phyloP scores from a whole-genome alignment of 352 stramenopile species.

The Pilasporangium apinafurcum region DNA sequence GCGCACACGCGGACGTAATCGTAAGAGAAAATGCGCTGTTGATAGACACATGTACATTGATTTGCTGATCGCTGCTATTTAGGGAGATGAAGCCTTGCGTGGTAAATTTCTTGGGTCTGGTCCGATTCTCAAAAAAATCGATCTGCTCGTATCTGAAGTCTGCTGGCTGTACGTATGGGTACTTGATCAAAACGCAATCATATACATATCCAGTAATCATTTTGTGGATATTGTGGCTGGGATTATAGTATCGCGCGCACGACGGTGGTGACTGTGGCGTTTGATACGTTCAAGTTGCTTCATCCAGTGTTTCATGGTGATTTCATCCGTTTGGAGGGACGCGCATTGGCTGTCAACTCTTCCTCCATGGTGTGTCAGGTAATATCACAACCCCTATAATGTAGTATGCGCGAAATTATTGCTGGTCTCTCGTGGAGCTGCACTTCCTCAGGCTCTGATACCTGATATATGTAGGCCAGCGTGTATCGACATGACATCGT shows the following conservation, averaged over 20 bases:
- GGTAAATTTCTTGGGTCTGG: conserved; percentile 42
- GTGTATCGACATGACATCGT: conserved; percentile 30
- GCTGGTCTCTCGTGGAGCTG: no score
- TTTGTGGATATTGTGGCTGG: neutral
- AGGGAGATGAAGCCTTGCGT: conserved; percentile 41
- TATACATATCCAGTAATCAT: no score
- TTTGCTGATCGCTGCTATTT: neutral
- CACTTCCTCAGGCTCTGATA: neutral
- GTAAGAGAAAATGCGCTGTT: conserved; percentile 2
- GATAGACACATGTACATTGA: neutral
- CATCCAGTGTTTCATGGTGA: conserved; percentile 33
- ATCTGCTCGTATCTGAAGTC: conserved; percentile 30
- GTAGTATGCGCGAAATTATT: no score
- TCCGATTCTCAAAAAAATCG: conserved; percentile 42
- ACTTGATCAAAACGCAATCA: no score
- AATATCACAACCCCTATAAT: neutral
- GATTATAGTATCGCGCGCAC: conserved; percentile 15
- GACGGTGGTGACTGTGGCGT: conserved; percentile 30
- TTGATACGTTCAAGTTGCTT: conserved; percentile 33
- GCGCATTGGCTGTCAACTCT: conserved; percentile 24
- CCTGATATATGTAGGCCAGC: conserved; percentile 11
- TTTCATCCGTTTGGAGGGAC: conserved; percentile 30
- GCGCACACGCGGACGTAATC: conserved; percentile 16
- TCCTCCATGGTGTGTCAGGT: conserved; percentile 37
- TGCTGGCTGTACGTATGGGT: conserved; percentile 8